A percentile compares a stretch with the other conserved stretches of the same genome.
phyloP scores from a whole-genome alignment of 495 filamentous ascomycete species.

The Daldinia childiae region DNA sequence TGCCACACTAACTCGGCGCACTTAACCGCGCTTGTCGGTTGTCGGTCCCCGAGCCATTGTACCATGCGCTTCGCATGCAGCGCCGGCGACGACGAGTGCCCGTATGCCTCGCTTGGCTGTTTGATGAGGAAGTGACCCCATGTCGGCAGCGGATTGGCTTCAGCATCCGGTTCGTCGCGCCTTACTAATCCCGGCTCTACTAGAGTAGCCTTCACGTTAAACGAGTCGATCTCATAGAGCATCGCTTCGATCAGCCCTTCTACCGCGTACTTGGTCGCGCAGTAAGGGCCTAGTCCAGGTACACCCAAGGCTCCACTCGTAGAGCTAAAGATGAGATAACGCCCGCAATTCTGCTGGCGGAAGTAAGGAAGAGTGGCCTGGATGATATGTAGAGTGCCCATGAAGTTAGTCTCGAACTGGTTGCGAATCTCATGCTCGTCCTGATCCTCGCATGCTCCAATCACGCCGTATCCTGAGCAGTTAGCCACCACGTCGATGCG shows the following conservation, averaged over 20 bases:
- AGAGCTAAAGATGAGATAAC: conserved; percentile 93
- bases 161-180: conserved; percentile 69
- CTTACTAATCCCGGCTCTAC: conserved; percentile 91
- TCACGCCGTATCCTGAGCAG: conserved; percentile 91
- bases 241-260: conserved; percentile 95
- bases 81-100: conserved; percentile 77
- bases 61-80: conserved; percentile 92
- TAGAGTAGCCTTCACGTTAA: conserved; percentile 90
- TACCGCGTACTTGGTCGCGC: conserved; percentile 95
- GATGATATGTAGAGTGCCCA: conserved; percentile 92
- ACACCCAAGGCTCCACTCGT: conserved; percentile 90
- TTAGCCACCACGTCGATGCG: conserved; percentile 90
- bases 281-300: conserved; percentile 91
- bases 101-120: conserved; percentile 82
- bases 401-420: conserved; percentile 97
- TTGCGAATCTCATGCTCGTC: conserved; percentile 93
- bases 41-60: conserved; percentile 92
- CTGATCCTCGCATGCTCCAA: conserved; percentile 96
- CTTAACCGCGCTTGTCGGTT: conserved; percentile 91
- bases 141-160: conserved; percentile 68
- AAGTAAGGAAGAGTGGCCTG: conserved; percentile 91
- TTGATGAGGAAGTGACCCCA: conserved; percentile 95
- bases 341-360: conserved; percentile 73
- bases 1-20: conserved; percentile 98
- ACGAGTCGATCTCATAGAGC: conserved; percentile 91